A percentile compares a stretch with the other conserved stretches of the same genome.
Evolutionary conservation across 2,329 filamentous ascomycete species (phyloP).

Genomic region (Ceratocystis cubensis): DNA sequence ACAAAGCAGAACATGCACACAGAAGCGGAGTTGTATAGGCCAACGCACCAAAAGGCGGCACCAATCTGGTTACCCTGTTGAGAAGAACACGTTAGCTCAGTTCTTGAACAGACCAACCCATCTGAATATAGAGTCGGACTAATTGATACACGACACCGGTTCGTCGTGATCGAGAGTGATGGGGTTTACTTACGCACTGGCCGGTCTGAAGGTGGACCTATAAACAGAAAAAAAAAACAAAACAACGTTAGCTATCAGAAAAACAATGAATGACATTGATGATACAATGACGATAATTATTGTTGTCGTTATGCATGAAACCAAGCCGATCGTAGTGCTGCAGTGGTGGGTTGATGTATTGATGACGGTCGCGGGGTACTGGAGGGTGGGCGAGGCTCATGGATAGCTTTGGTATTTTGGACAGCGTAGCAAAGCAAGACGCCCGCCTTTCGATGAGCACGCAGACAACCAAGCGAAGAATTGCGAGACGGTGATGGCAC

Average conservation of each 20-base stretch:
- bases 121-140: conserved; percentile 2
- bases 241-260: conserved; percentile 13
- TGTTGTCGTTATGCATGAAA: conserved; percentile 7
- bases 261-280: conserved; percentile 2
- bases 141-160: conserved; percentile 17
- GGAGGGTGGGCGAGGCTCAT: background rate
- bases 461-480: background rate
- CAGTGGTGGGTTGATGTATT: conserved; percentile 26
- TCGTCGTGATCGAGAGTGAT: background rate
- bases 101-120: background rate
- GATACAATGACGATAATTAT: too few species aligned
- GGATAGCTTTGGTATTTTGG: conserved; percentile 9
- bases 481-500: background rate
- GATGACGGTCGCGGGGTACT: conserved; percentile 28
- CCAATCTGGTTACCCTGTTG: conserved; percentile 97
- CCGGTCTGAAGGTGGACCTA: conserved; percentile 99
- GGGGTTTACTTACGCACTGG: conserved; percentile 66
- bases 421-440: background rate
- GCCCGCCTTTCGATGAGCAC: background rate
- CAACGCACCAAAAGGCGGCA: conserved; percentile 91
- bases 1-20: conserved; percentile 5
- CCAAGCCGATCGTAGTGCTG: conserved; percentile 20
- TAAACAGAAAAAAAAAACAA: conserved; percentile 34
- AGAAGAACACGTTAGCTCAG: conserved; percentile 30
- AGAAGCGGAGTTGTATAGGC: conserved; percentile 1